Conservation (phyloP, 208 protist species). For the Blastocrithidia nonstop region DNA sequence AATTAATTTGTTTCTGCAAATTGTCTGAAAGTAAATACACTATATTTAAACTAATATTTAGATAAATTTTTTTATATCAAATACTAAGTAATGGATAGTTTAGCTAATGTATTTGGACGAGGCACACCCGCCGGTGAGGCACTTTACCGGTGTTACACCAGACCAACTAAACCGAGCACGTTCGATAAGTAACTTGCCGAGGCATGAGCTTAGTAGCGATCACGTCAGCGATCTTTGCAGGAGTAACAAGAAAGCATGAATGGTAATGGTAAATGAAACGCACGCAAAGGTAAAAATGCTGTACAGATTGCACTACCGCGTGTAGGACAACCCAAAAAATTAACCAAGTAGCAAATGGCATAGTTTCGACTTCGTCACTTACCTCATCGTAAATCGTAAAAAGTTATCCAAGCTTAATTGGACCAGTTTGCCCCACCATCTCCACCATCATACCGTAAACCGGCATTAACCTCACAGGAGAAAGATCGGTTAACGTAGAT, state of each 20-base stretch:
- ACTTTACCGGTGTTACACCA: constrained; percentile 75
- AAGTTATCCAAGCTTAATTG: constrained; percentile 35
- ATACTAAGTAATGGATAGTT: constrained; percentile 24
- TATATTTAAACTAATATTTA: background rate
- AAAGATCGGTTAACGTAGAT: constrained; percentile 72
- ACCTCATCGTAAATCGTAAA: constrained; percentile 35
- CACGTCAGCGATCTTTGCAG: constrained; percentile 51
- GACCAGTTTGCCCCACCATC: constrained; percentile 6
- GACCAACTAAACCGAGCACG: constrained; percentile 58
- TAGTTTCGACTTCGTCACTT: constrained; percentile 48
- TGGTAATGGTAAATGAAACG: no score
- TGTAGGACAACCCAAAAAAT: constrained; percentile 19
- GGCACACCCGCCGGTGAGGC: constrained; percentile 75
- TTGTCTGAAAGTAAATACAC: no score
- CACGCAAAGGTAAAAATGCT: no score
- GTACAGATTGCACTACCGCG: no score
- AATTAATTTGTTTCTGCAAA: no score
- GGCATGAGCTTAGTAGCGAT: constrained; percentile 23
- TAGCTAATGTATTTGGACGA: constrained; percentile 59
- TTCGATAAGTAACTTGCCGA: constrained; percentile 60
- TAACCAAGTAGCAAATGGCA: constrained; percentile 36
- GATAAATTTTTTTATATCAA: background rate
- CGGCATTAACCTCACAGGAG: constrained; percentile 47
- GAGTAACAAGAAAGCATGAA: no score
- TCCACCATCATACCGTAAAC: constrained; percentile 17